Conservation (phyloP, 2,329 filamentous ascomycete genomes). For the Pleoardoris graminearum region DNA sequence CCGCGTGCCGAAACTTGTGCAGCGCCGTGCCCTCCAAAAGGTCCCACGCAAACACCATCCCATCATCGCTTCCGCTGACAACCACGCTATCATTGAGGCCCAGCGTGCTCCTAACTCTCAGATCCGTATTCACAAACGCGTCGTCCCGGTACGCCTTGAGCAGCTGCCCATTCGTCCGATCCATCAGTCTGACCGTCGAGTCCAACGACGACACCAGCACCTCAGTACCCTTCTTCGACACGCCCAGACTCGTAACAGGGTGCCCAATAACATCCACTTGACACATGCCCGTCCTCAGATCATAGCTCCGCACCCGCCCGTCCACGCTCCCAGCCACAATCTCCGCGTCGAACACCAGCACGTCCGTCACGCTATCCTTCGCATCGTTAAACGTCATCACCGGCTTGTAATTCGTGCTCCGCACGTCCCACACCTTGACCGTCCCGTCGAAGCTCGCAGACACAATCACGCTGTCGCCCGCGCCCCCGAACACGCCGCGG, state of each 20-base stretch:
- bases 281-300: constrained; percentile 74
- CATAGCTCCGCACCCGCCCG: constrained; percentile 78
- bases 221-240: constrained; percentile 73
- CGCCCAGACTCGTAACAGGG: constrained; percentile 73
- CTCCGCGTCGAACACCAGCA: constrained; percentile 50
- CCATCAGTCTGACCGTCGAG: constrained; percentile 76
- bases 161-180: constrained; percentile 72
- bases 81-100: constrained; percentile 78
- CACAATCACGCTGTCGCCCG: constrained; percentile 71
- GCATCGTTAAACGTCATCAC: constrained; percentile 76
- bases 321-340: constrained; percentile 82
- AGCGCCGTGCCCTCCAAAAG: constrained; percentile 71
- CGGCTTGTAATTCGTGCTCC: constrained; percentile 56
- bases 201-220: constrained; percentile 77
- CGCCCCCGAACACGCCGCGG: constrained; percentile 75
- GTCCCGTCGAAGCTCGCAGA: constrained; percentile 74
- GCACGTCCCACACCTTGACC: constrained; percentile 66
- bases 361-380: constrained; percentile 64
- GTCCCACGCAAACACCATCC: constrained; percentile 80
- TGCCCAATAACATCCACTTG: constrained; percentile 46
- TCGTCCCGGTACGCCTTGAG: constrained; percentile 70
- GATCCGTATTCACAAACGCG: constrained; percentile 64
- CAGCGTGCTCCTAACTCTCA: constrained; percentile 75
- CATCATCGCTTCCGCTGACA: constrained; percentile 79
- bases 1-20: constrained; percentile 59